Conservation (phyloP, 805 yeast species). For the Starmerella vitae region DNA sequence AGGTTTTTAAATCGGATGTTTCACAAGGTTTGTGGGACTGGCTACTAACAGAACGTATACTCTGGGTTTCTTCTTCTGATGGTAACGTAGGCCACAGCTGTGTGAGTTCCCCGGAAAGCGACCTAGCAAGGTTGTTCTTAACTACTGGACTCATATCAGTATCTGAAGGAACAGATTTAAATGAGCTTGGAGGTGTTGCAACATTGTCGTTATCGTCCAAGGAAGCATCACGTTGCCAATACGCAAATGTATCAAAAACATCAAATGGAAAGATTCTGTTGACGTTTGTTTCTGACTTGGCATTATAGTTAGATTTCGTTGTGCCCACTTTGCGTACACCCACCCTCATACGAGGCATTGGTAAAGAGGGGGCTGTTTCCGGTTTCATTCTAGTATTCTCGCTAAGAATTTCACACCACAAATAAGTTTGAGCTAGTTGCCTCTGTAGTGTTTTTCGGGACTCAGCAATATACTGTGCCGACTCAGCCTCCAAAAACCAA, state of each 20-base stretch:
- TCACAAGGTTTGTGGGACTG: not conserved
- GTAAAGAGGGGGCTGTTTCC: constrained; percentile 21
- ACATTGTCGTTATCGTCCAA: not conserved
- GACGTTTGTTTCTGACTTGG: constrained; percentile 10
- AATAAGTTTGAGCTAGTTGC: constrained; percentile 17
- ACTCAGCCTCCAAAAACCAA: constrained; percentile 20
- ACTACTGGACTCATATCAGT: not conserved
- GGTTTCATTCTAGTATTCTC: constrained; percentile 11
- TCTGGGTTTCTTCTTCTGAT: not conserved
- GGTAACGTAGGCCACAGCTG: not conserved
- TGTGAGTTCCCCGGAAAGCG: too few species aligned
- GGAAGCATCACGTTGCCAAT: constrained; percentile 14
- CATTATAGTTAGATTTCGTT: not conserved
- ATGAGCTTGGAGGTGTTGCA: not conserved
- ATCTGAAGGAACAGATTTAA: not conserved
- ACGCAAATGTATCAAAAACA: constrained; percentile 29
- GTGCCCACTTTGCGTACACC: constrained; percentile 17
- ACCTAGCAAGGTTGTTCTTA: too few species aligned
- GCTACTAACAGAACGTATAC: not conserved
- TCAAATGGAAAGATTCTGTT: constrained; percentile 27
- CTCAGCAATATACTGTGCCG: constrained; percentile 22
- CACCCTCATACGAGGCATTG: constrained; percentile 24
- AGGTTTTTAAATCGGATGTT: not conserved
- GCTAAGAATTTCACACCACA: constrained; percentile 13
- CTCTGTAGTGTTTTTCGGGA: constrained; percentile 20